Conservation (phyloP, 129 eudicot species). For the Centaurea solstitialis region DNA sequence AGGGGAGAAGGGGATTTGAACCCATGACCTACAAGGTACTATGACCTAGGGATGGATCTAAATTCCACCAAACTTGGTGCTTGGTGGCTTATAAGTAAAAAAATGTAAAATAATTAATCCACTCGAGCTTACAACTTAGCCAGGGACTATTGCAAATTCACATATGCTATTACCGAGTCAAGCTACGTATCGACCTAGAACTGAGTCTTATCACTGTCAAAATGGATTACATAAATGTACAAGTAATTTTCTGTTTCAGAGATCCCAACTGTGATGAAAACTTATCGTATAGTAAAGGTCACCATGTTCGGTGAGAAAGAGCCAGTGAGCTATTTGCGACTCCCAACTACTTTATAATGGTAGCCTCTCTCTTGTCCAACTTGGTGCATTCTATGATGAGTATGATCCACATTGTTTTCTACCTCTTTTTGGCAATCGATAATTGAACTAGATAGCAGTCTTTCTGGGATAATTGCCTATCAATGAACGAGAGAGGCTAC, state of each 20-base stretch:
- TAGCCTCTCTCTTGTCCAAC: not conserved
- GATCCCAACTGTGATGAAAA: too few relatives aligned
- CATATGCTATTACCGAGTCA: too few relatives aligned
- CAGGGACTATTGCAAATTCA: too few relatives aligned
- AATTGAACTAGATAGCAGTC: not conserved
- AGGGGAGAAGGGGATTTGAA: not conserved
- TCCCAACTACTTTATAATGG: too few relatives aligned
- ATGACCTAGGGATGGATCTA: not conserved
- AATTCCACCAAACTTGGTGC: not conserved
- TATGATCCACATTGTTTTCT: not conserved
- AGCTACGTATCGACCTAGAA: too few relatives aligned
- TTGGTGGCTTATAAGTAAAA: not conserved
- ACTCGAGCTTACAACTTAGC: too few relatives aligned
- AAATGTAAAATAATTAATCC: not conserved
- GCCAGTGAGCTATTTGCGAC: too few relatives aligned
- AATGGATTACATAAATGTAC: too few relatives aligned
- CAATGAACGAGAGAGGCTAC: not conserved
- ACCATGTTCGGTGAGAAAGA: too few relatives aligned
- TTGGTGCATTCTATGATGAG: not conserved
- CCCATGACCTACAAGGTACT: not conserved
- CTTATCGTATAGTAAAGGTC: too few relatives aligned
- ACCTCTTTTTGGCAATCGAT: not conserved
- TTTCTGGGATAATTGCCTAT: not conserved
- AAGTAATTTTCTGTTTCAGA: too few relatives aligned
- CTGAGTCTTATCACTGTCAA: too few relatives aligned